Base-by-base conservation (phyloP, 2,329 filamentous ascomycete genomes). In the Phyllosticta citriasiana region DNA sequence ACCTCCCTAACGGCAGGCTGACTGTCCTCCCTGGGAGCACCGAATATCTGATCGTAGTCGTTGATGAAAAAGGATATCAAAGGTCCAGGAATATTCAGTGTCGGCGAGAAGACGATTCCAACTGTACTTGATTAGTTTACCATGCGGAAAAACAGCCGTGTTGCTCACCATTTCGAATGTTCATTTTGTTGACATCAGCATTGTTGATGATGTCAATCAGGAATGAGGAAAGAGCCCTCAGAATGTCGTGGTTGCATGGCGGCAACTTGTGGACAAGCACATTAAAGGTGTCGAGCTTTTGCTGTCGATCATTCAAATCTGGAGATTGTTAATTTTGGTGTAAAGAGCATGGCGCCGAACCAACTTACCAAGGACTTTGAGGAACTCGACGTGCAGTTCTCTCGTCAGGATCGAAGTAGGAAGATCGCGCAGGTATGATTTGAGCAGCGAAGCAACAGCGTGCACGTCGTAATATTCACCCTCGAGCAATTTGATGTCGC, bases 41-140 rank as follows among this genome's bases (percentile, higher is more conserved):
- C 88, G 70, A 97, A 99, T 55, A 99, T 93, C 52, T 82, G 83
- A 64, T 88, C 83, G 70, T 91, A 97, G 69, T 97, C 92, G 65
- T 94, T 92, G 62, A 99, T 80, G 73, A 99, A 94, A 73, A 95
- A 83, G 3, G 92, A 91, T 72, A 99, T 97, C 10, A 99, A 88
- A 0, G 93, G 92, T 0, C 91, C 91, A 0, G 94, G 93, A 53
- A 99, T 96, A 73, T 97, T 97, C 59, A 99, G 82, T 0, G 94
- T 97, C 0, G 94, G 94, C 16, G 94, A 96, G 74, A 99, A 99
- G 61, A 99, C 93, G 67, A 99, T 97, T 65, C 94, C 93, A 60
- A 99, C 90, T 76, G 64, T 35, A n/a, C 2, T 4, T 40, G 6
- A 16, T 57, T 25, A 60, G 47, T 19, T 33, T 5, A 30, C 3